Evolutionary conservation across 352 stramenopile genomes (phyloP), one percentile per base, ranked within the genome.

Genomic region (Blastocystis sp.): DNA sequence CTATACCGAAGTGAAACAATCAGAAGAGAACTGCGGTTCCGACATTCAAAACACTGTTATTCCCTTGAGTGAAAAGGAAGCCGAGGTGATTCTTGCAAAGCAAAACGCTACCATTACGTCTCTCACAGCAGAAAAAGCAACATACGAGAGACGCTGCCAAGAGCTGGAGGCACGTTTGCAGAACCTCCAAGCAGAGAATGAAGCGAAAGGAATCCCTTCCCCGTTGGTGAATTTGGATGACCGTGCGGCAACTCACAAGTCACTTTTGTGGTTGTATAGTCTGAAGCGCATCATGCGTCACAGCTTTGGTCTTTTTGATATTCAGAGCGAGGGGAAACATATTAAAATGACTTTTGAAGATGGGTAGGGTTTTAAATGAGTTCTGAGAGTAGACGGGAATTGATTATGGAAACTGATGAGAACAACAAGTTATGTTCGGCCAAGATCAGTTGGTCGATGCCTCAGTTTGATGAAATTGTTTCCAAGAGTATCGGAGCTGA

Each of bases 41-140:
- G 73, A 84, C 17, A 64, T 84, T 19, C 57, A 84, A 56, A 84
- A 66, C 33, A 66, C 73, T 5, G 19, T 81, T 6, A 40, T 84
- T 15, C 73, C 73, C 3, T 35, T 84, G 0, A 68, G 42, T 51
- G 33, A 42, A 22, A 54, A 62, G n/a, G 73, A 84, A 68, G 73
- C 73, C 5, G 27, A 68, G 51, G 54, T 51, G 56, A 64, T 84
- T 19, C 42, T 84, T 3, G 73, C 27, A 53, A 84, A 84, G 33
- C 73, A 84, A 64, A n/a, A 66, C 22, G 13, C 40, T 22, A 40
- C 59, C 11, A 66, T 84, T 27, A 24, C 30, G 4, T 53, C 24
- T 24, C 73, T 84, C 0, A 58, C 51, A n/a, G 42, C 33, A 22
- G 51, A 84, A 64, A 60, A 66, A 15, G 22, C 13, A 22, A 42